A percentile compares a stretch with the other conserved stretches of the same genome.
Evolutionary conservation across 2,329 filamentous ascomycete genomes (phyloP).

Genomic region (Coniochaeta sp.): DNA sequence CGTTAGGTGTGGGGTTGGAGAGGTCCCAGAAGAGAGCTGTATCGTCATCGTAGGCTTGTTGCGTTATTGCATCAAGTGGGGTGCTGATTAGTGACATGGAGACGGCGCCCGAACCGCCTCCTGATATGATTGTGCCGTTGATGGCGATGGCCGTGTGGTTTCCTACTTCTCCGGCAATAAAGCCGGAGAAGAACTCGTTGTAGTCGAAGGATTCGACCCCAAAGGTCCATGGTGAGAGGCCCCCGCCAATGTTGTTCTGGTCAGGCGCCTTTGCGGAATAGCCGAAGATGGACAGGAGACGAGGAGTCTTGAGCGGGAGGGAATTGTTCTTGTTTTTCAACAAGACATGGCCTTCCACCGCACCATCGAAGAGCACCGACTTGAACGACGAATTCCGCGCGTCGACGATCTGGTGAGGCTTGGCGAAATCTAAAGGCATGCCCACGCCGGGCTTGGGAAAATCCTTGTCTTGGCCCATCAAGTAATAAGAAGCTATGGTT

Average conservation of each 20-base stretch:
- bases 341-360: slow-evolving; percentile 55
- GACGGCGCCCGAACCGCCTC: slow-evolving; percentile 35
- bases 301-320: slow-evolving; percentile 43
- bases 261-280: slow-evolving; percentile 47
- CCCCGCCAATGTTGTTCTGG: slow-evolving; percentile 29
- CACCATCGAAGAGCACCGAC: slow-evolving; percentile 41
- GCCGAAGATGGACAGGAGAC: slow-evolving; percentile 50
- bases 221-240: slow-evolving; percentile 27
- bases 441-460: slow-evolving; percentile 41
- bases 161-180: slow-evolving; percentile 15
- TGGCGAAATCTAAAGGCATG: slow-evolving; percentile 39
- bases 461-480: slow-evolving; percentile 41
- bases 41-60: slow-evolving; percentile 44
- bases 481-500: slow-evolving; percentile 49
- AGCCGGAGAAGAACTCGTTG: slow-evolving; percentile 20
- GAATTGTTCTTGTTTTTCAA: slow-evolving; percentile 52
- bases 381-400: slow-evolving; percentile 40
- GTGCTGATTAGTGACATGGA: slow-evolving; percentile 34
- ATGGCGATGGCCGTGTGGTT: slow-evolving; percentile 21
- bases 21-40: slow-evolving; percentile 56
- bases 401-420: slow-evolving; percentile 45
- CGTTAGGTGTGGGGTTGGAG: slow-evolving; percentile 33
- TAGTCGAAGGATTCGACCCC: slow-evolving; percentile 30
- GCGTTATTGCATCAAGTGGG: slow-evolving; percentile 47
- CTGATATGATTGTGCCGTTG: slow-evolving; percentile 35